Evolutionary conservation across 2,329 filamentous ascomycete species (phyloP).

Genomic region (Parastagonospora nodorum): DNA sequence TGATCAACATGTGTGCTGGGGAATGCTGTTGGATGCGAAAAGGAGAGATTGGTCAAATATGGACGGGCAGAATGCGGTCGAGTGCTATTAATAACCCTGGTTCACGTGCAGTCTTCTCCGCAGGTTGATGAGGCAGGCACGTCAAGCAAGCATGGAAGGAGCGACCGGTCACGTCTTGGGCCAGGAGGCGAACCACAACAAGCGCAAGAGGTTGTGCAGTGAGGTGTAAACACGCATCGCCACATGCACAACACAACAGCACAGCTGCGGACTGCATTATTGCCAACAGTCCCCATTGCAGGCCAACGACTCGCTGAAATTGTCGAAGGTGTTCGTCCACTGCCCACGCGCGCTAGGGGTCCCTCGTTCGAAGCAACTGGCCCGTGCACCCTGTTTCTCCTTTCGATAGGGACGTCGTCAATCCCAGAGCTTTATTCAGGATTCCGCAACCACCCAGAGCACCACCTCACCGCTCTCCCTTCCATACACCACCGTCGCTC

Average conservation of each 20-base stretch:
- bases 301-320: neutral
- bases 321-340: neutral
- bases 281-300: neutral
- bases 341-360: neutral
- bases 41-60: neutral
- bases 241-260: neutral
- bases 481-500: conserved; percentile 1
- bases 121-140: neutral
- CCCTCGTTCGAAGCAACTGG: neutral
- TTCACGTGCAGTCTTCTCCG: neutral
- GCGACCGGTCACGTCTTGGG: neutral
- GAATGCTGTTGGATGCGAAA: neutral
- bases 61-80: neutral
- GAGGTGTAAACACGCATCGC: neutral
- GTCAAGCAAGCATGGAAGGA: neutral
- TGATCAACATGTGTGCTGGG: neutral
- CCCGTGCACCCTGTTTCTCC: neutral
- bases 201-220: neutral
- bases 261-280: neutral
- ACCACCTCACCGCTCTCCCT: conserved; percentile 3
- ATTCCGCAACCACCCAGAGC: neutral
- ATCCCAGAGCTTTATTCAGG: neutral
- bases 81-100: conserved; percentile 2
- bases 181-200: neutral
- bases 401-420: neutral